These are phyloP conservation scores for Lasiosphaeria miniovina DNA, from an alignment of 495 filamentous ascomycete genomes.

Conservation along the genomic window DNA sequence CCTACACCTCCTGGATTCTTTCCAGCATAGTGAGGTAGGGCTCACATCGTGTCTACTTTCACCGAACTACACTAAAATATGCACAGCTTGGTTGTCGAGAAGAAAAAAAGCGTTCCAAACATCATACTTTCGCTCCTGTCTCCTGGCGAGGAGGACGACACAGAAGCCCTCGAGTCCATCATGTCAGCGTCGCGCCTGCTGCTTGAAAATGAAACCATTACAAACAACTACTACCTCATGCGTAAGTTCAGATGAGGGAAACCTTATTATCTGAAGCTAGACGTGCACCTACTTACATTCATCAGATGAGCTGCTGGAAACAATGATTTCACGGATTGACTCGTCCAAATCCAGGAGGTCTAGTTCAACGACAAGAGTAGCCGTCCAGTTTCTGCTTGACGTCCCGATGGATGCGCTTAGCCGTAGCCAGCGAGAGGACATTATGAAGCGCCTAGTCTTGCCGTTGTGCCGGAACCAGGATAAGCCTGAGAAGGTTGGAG, in stretches of 20 bases:
- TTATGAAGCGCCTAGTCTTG: constrained; percentile 24
- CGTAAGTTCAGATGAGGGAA: constrained; percentile 7
- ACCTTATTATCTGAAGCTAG: too few relatives aligned
- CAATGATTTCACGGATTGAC: constrained; percentile 17
- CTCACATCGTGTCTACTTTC: neutral
- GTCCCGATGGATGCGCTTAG: constrained; percentile 19
- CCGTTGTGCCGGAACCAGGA: constrained; percentile 12
- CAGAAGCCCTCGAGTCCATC: constrained; percentile 5
- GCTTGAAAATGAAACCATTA: constrained; percentile 22
- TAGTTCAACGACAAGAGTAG: constrained; percentile 11
- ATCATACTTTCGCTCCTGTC: constrained; percentile 15
- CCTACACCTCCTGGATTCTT: constrained; percentile 27
- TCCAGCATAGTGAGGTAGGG: constrained; percentile 20
- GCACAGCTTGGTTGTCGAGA: constrained; percentile 16
- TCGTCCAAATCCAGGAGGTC: constrained; percentile 16
- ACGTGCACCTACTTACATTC: neutral
- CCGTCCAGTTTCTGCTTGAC: constrained; percentile 23
- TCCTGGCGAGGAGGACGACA: neutral
- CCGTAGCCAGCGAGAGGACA: constrained; percentile 23
- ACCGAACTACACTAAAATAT: constrained; percentile 8
- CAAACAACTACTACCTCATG: constrained; percentile 19
- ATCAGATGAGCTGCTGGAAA: constrained; percentile 18
- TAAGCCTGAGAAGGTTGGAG: constrained; percentile 11
- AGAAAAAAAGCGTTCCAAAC: constrained; percentile 12
- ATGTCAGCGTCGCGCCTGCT: constrained; percentile 9